Evolutionary conservation across 345 rosid genomes (phyloP).

Genomic region (Pelargonium nanum): DNA sequence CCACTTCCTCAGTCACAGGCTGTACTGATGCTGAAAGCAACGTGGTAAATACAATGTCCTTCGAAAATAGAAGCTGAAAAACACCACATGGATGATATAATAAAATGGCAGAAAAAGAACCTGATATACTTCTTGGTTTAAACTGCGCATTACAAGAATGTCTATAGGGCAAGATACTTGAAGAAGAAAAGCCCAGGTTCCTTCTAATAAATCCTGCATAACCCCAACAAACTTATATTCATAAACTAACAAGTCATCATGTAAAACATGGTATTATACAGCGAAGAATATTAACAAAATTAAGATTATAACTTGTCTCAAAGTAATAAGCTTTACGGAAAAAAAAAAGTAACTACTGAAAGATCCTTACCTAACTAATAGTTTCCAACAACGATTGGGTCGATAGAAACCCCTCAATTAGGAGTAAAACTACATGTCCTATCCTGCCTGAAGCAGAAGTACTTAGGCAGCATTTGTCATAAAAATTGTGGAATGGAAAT

Average conservation of each 20-base stretch:
- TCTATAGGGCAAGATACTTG: conserved; percentile 22
- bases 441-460: background rate
- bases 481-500: no score
- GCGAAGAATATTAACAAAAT: background rate
- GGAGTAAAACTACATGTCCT: background rate
- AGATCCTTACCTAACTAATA: background rate
- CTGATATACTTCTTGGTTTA: conserved; percentile 40
- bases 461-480: background rate
- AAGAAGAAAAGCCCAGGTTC: conserved; percentile 19
- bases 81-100: background rate
- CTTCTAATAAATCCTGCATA: conserved; percentile 40
- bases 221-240: conserved; percentile 5
- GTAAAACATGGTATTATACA: background rate
- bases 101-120: conserved; percentile 18
- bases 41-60: conserved; percentile 14
- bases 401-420: background rate
- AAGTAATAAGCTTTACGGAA: background rate
- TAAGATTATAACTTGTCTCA: background rate
- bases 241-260: background rate
- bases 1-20: conserved; percentile 42
- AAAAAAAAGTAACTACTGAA: background rate
- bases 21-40: conserved; percentile 59
- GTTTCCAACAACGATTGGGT: background rate
- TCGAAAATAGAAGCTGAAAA: conserved; percentile 13
- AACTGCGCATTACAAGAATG: conserved; percentile 10